Percentiles rank a stretch among this genome's conserved stretches.
Evolutionary conservation across 805 yeast genomes (phyloP).

Genomic region (Candida alai): DNA sequence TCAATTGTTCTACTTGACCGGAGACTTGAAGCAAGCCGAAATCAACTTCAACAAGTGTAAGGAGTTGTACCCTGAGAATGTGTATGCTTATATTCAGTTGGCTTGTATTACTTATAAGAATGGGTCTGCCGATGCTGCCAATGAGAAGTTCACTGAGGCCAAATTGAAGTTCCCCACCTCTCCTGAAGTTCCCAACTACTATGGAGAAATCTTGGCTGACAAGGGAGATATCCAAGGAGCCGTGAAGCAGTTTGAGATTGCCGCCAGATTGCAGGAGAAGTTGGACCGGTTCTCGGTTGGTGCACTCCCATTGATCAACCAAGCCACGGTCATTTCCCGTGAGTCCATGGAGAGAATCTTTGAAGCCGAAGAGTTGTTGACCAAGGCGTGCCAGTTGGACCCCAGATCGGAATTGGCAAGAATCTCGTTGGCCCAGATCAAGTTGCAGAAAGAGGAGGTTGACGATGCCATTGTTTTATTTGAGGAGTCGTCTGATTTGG

Average conservation of each 20-base stretch:
- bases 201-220: conserved; percentile 90
- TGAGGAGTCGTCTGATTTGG: conserved; percentile 75
- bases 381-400: conserved; percentile 76
- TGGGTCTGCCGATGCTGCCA: conserved; percentile 57
- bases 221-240: conserved; percentile 71
- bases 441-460: conserved; percentile 76
- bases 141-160: conserved; percentile 64
- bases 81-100: conserved; percentile 83
- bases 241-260: conserved; percentile 76
- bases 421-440: conserved; percentile 87
- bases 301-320: conserved; percentile 84
- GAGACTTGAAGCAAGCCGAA: conserved; percentile 69
- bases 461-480: conserved; percentile 79
- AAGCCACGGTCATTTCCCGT: conserved; percentile 70
- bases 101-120: conserved; percentile 89
- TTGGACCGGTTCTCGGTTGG: conserved; percentile 72
- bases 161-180: conserved; percentile 74
- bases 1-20: conserved; percentile 81
- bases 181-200: conserved; percentile 92
- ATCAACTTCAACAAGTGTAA: conserved; percentile 72
- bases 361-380: conserved; percentile 62
- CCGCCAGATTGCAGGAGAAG: conserved; percentile 76
- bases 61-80: conserved; percentile 67
- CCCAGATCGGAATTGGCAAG: conserved; percentile 87
- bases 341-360: conserved; percentile 44